Conservation (phyloP, 371 early-diverging fungal species). For the Mortierella sp. region DNA sequence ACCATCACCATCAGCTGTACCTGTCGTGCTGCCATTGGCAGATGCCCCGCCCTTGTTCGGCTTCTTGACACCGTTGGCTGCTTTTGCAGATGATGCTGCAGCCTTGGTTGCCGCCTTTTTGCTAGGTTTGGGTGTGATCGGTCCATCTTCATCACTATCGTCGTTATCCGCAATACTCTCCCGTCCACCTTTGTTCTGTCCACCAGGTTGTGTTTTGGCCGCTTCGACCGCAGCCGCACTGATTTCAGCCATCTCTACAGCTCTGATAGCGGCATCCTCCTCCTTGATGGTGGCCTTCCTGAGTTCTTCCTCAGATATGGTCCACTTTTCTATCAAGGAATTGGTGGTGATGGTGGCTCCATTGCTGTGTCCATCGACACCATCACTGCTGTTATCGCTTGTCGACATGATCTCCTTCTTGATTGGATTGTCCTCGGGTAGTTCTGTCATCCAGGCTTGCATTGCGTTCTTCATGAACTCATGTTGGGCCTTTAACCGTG, state of each 20-base stretch:
- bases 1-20: constrained; percentile 2
- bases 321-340: constrained; percentile 30
- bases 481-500: constrained; percentile 58
- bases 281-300: constrained; percentile 28
- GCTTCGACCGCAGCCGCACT: constrained; percentile 52
- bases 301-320: constrained; percentile 22
- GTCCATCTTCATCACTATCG: constrained; percentile 40
- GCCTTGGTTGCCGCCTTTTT: constrained; percentile 21
- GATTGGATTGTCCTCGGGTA: constrained; percentile 38
- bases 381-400: too few species aligned
- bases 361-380: too few species aligned
- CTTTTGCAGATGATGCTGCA: constrained; percentile 3
- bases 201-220: constrained; percentile 37
- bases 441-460: constrained; percentile 31
- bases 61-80: constrained; percentile 3
- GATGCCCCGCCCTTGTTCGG: constrained; percentile 6
- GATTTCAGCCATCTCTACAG: constrained; percentile 33
- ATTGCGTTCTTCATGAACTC: constrained; percentile 37
- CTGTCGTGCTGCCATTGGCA: background rate
- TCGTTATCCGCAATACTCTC: constrained; percentile 37
- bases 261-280: constrained; percentile 15
- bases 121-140: constrained; percentile 6
- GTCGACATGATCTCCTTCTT: constrained; percentile 1
- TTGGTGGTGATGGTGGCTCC: too few species aligned
- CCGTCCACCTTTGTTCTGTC: constrained; percentile 40